phyloP scores from a whole-genome alignment of 768 basidiomycete genomes.

The Lactarius trivialis region DNA sequence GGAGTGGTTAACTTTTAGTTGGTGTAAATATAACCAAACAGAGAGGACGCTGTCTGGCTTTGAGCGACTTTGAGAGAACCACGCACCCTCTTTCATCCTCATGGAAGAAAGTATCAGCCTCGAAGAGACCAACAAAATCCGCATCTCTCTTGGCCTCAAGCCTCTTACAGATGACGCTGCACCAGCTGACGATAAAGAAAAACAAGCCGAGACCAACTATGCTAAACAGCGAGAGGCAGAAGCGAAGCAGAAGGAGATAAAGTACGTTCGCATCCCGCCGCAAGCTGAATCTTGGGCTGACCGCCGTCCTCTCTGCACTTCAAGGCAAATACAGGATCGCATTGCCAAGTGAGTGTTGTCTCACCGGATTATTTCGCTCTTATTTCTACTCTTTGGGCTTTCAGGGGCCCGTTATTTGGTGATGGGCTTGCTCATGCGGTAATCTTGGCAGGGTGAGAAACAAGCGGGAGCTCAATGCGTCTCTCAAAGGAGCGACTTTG shows the following conservation, averaged over 20 bases:
- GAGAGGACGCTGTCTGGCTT: background rate
- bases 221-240: constrained; percentile 62
- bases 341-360: constrained; percentile 82
- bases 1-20: background rate
- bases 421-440: constrained; percentile 40
- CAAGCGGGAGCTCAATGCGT: constrained; percentile 83
- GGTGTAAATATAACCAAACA: constrained; percentile 11
- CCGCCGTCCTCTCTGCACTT: constrained; percentile 6
- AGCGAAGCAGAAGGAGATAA: constrained; percentile 63
- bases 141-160: constrained; percentile 88
- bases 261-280: constrained; percentile 40
- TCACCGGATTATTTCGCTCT: constrained; percentile 13
- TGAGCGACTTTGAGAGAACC: background rate
- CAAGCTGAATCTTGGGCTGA: constrained; percentile 21
- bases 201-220: constrained; percentile 85
- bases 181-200: constrained; percentile 68
- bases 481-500: constrained; percentile 88
- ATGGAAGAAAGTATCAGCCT: constrained; percentile 88
- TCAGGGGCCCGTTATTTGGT: constrained; percentile 26
- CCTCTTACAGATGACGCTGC: constrained; percentile 80
- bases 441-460: constrained; percentile 72
- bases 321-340: constrained; percentile 62
- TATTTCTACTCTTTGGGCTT: constrained; percentile 31
- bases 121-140: constrained; percentile 94
- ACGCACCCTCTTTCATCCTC: background rate